Percentiles rank a stretch among this genome's conserved stretches.
These are phyloP conservation scores for Novymonas esmeraldas DNA, from an alignment of 208 protist species.

Conservation along the genomic window DNA sequence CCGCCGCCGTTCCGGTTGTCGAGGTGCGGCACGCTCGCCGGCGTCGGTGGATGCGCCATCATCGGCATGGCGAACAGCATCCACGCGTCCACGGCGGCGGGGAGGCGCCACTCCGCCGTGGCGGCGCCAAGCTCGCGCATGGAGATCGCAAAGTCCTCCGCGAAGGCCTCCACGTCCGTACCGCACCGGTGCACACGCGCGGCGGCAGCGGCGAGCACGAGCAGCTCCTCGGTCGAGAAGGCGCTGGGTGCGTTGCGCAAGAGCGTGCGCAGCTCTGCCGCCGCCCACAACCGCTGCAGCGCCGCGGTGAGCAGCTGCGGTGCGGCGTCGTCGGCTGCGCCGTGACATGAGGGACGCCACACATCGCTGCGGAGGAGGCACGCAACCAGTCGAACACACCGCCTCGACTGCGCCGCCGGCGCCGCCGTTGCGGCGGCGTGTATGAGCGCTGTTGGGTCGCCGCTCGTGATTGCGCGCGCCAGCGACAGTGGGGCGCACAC, in stretches of 20 bases:
- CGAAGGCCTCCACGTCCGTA: not conserved
- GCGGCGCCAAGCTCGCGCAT: constrained; percentile 8
- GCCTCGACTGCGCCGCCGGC: constrained; percentile 10
- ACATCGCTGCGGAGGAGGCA: constrained; percentile 29
- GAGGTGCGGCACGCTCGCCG: not conserved
- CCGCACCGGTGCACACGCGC: constrained; percentile 5
- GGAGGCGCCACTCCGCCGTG: constrained; percentile 16
- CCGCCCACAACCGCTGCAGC: constrained; percentile 21
- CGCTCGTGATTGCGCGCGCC: constrained; percentile 6
- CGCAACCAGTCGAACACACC: constrained; percentile 19
- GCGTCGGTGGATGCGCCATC: not conserved
- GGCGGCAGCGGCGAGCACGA: constrained; percentile 25
- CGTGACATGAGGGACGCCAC: constrained; percentile 12
- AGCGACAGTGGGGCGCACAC: constrained; percentile 25
- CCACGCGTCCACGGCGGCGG: constrained; percentile 32
- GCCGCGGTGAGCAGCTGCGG: constrained; percentile 9
- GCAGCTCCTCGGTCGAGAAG: constrained; percentile 34
- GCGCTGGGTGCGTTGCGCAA: constrained; percentile 2
- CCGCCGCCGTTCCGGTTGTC: not conserved
- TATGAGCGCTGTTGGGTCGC: constrained; percentile 8
- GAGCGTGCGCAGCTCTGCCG: constrained; percentile 9
- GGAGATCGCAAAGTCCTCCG: not conserved
- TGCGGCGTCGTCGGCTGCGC: not conserved
- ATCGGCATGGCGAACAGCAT: constrained; percentile 17
- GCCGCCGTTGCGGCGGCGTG: constrained; percentile 8